Percentiles rank a stretch among this genome's conserved stretches.
Conservation (phyloP, 306 rosid genomes). For the Dicorynia guianensis region DNA sequence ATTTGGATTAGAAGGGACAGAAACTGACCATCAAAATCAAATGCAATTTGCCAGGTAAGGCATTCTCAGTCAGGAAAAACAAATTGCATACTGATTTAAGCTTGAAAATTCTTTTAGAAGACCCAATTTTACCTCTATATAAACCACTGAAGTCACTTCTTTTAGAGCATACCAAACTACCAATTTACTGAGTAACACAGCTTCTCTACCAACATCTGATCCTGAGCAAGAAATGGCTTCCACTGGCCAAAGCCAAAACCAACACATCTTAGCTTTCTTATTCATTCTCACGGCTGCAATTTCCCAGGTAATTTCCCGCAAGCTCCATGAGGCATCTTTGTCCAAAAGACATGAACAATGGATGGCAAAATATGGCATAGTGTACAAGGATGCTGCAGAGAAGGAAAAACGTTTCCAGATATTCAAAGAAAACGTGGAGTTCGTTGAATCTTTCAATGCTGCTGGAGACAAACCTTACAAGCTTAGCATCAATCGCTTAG, state of each 20-base stretch:
- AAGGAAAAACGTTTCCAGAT: conserved; percentile 47
- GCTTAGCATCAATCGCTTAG: conserved; percentile 39
- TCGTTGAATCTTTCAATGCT: conserved; percentile 52
- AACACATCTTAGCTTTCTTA: neutral
- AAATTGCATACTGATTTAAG: no score
- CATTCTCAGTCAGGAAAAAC: no score
- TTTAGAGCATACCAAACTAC: no score
- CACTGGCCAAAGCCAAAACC: conserved; percentile 29
- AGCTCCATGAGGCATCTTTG: conserved; percentile 36
- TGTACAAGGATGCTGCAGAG: conserved; percentile 40
- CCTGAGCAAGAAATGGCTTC: no score
- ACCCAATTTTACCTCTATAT: no score
- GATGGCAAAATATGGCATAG: conserved; percentile 38
- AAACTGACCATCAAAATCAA: no score
- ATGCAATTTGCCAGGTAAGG: no score
- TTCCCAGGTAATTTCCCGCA: conserved; percentile 34
- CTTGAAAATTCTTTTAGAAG: no score
- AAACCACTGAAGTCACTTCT: no score
- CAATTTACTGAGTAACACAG: no score
- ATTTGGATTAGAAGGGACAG: no score
- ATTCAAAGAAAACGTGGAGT: conserved; percentile 50
- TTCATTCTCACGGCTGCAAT: conserved; percentile 22
- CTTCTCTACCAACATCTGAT: no score
- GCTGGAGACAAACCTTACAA: conserved; percentile 46
- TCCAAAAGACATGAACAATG: conserved; percentile 50